Percentiles rank a stretch among this genome's conserved stretches.
These are phyloP conservation scores for Prototheca stagnorum DNA, from an alignment of 163 green algal genomes.

Conservation along the genomic window DNA sequence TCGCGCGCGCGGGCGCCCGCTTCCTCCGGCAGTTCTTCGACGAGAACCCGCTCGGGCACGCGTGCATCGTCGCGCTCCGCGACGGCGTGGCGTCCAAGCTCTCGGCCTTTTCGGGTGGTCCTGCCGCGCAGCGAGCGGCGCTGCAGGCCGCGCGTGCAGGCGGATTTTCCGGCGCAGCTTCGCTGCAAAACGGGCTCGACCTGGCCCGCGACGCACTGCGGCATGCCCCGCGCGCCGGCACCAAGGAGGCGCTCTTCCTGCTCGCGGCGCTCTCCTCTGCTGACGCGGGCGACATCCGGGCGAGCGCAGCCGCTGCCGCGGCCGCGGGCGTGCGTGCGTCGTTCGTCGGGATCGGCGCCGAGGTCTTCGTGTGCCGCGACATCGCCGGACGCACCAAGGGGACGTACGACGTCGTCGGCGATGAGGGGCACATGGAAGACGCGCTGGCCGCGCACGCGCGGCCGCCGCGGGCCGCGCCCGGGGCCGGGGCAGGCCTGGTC, in stretches of 20 bases:
- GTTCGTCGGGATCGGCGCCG: conserved; percentile 73
- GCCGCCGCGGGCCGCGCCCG: conserved; percentile 33
- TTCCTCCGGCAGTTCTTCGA: conserved; percentile 91
- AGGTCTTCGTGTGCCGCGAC: conserved; percentile 69
- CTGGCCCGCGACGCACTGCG: conserved; percentile 37
- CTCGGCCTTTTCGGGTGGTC: conserved; percentile 67
- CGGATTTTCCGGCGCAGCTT: conserved; percentile 38
- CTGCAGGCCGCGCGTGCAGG: not conserved
- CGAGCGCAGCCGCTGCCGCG: conserved; percentile 46
- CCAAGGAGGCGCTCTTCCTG: conserved; percentile 68
- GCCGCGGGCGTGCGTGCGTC: conserved; percentile 49
- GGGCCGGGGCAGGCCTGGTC: conserved; percentile 27
- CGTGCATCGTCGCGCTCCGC: conserved; percentile 68
- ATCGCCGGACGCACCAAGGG: conserved; percentile 58
- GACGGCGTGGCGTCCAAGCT: conserved; percentile 63
- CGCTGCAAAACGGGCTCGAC: conserved; percentile 79
- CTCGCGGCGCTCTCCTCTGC: conserved; percentile 56
- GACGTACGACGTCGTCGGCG: conserved; percentile 57
- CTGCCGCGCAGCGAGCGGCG: conserved; percentile 26
- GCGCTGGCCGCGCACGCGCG: conserved; percentile 42
- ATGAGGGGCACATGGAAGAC: conserved; percentile 43
- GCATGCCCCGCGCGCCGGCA: conserved; percentile 73
- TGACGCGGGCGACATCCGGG: conserved; percentile 46
- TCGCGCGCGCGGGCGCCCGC: conserved; percentile 23
- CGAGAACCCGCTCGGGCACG: conserved; percentile 77